Conservation (phyloP, 306 rosid genomes). For the Clitoria ternatea region DNA sequence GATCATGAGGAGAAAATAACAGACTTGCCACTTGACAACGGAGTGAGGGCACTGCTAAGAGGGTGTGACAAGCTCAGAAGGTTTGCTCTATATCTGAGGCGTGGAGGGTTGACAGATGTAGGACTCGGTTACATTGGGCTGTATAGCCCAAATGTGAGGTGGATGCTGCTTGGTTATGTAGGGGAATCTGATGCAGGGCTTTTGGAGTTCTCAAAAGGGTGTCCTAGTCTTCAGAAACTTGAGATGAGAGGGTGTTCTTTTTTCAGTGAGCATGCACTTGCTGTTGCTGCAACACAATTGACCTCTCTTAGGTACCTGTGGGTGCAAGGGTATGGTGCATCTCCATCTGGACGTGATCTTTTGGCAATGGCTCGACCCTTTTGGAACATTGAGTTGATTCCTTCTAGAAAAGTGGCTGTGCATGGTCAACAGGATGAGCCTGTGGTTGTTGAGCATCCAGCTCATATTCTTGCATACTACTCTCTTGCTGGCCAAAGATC, state of each 20-base stretch:
- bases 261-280: conserved; percentile 72
- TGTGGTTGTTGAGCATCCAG: conserved; percentile 51
- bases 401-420: conserved; percentile 43
- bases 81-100: conserved; percentile 80
- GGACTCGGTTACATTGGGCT: conserved; percentile 79
- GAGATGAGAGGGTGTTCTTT: conserved; percentile 90
- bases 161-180: conserved; percentile 92
- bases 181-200: conserved; percentile 84
- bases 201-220: conserved; percentile 67
- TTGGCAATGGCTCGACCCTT: conserved; percentile 78
- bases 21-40: conserved; percentile 86
- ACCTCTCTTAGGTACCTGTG: conserved; percentile 80
- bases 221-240: conserved; percentile 85
- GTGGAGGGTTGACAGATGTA: conserved; percentile 69
- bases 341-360: conserved; percentile 62
- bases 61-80: conserved; percentile 82
- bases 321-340: conserved; percentile 85
- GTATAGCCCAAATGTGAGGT: conserved; percentile 75
- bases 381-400: conserved; percentile 92
- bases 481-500: conserved; percentile 92
- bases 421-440: not conserved
- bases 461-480: conserved; percentile 92
- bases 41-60: conserved; percentile 68
- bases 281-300: conserved; percentile 62
- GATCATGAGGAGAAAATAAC: conserved; percentile 60